Conservation (phyloP, 371 early-diverging fungal species). For the Mortierella sp. region DNA sequence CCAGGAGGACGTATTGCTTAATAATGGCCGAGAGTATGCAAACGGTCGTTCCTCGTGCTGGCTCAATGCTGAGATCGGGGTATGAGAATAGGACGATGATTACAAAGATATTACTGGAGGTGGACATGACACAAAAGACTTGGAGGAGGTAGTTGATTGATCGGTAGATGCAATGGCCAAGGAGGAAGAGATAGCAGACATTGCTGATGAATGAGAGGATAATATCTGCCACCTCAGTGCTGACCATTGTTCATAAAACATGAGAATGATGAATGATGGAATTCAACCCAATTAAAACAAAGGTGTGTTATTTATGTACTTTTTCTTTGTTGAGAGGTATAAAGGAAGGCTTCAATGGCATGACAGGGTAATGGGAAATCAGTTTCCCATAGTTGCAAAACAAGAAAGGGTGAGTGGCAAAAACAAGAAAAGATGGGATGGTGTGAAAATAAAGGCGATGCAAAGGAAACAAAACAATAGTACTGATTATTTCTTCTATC, state of each 20-base stretch:
- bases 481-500: background rate
- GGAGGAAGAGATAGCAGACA: background rate
- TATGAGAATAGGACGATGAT: background rate
- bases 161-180: background rate
- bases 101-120: background rate
- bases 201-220: background rate
- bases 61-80: background rate
- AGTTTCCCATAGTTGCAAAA: background rate
- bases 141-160: background rate
- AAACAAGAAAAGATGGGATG: background rate
- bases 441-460: background rate
- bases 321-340: background rate
- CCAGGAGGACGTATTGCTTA: background rate
- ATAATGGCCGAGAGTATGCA: background rate
- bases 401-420: background rate
- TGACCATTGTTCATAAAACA: constrained; percentile 54
- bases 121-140: background rate
- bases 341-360: background rate
- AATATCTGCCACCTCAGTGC: constrained; percentile 35
- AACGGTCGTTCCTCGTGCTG: background rate
- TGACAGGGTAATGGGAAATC: background rate
- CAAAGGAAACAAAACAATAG: background rate
- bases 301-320: background rate
- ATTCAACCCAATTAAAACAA: background rate
- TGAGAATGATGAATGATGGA: constrained; percentile 10